Conservation (phyloP, 352 stramenopile species). For the Phytophthora hibernalis region DNA sequence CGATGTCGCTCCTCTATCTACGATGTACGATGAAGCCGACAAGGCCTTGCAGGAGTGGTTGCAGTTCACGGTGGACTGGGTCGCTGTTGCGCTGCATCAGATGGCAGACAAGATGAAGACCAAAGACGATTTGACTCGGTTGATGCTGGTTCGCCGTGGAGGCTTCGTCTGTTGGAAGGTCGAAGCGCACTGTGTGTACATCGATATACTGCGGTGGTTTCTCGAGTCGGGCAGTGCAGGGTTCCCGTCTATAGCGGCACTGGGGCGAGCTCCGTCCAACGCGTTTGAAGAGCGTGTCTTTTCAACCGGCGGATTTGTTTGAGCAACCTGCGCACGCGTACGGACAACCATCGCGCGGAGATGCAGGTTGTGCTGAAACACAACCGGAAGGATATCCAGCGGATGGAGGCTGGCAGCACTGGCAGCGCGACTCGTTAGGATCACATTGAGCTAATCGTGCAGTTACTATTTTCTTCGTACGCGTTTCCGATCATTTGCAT, state of each 20-base stretch:
- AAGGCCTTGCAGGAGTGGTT: neutral
- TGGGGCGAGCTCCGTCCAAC: slow-evolving; percentile 4
- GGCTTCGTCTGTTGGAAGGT: neutral
- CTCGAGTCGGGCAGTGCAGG: neutral
- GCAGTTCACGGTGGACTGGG: neutral
- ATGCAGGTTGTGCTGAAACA: slow-evolving; percentile 15
- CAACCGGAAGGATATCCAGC: slow-evolving; percentile 4
- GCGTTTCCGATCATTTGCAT: too few species aligned
- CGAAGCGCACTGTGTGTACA: neutral
- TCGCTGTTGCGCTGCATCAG: neutral
- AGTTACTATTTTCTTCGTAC: too few species aligned
- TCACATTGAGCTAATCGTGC: too few species aligned
- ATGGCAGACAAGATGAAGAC: neutral
- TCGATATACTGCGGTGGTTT: slow-evolving; percentile 9
- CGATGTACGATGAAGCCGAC: neutral
- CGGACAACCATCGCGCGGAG: slow-evolving; percentile 4
- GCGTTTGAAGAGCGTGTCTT: slow-evolving; percentile 15
- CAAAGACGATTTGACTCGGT: neutral
- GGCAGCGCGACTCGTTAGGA: neutral
- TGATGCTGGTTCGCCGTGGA: neutral
- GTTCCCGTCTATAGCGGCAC: slow-evolving; percentile 6
- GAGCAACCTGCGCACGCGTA: neutral
- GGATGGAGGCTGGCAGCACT: neutral
- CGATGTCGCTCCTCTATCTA: neutral
- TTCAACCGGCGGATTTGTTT: neutral